Conservation (phyloP, 805 yeast genomes). For the Kluyveromyces nonfermentans region DNA sequence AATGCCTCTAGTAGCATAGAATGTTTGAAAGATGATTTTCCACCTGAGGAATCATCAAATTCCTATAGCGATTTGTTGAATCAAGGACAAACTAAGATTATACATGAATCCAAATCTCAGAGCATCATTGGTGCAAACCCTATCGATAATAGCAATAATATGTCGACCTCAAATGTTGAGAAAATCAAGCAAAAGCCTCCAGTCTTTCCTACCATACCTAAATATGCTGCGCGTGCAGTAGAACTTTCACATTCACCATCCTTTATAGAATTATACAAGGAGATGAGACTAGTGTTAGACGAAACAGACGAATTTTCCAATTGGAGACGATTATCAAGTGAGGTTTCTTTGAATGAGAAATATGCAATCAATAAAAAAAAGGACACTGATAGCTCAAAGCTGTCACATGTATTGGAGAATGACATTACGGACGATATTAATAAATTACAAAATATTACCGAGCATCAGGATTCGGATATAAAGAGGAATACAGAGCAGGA, state of each 20-base stretch:
- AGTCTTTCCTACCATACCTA: slow-evolving; percentile 15
- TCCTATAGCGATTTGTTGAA: not conserved
- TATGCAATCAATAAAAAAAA: not conserved
- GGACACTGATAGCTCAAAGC: not conserved
- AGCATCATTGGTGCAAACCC: not conserved
- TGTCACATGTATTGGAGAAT: not conserved
- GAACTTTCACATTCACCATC: slow-evolving; percentile 23
- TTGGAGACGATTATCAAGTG: slow-evolving; percentile 24
- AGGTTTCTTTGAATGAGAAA: slow-evolving; percentile 10
- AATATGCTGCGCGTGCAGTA: slow-evolving; percentile 2
- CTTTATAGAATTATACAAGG: slow-evolving; percentile 23
- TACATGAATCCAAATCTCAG: not conserved
- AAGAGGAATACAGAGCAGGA: not conserved
- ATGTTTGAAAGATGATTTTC: not conserved
- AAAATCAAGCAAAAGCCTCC: not conserved
- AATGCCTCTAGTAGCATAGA: not conserved
- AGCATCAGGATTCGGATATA: not conserved
- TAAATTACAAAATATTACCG: not conserved
- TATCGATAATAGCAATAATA: not conserved
- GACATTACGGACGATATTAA: not conserved
- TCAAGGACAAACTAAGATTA: not conserved
- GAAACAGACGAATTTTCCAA: slow-evolving; percentile 25
- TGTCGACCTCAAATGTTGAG: no score
- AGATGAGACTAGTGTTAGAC: slow-evolving; percentile 25
- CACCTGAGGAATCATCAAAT: not conserved